phyloP scores from a whole-genome alignment of 2,329 filamentous ascomycete genomes.

The Coleophoma crateriformis region DNA sequence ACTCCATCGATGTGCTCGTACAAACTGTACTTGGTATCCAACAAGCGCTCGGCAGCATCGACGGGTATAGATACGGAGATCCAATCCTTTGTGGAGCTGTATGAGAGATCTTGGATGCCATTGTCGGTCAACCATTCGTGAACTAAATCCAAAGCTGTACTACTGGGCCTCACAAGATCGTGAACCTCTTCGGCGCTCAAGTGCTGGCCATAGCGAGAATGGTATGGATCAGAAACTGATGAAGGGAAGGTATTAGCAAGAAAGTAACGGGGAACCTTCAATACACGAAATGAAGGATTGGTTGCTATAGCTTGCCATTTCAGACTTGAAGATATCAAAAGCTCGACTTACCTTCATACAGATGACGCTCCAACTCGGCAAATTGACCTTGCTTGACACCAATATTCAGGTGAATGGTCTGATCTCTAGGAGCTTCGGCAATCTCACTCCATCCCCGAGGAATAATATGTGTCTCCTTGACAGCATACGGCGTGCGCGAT shows the following conservation, averaged over 20 bases:
- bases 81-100: conserved; percentile 52
- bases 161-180: conserved; percentile 44
- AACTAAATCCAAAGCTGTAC: conserved; percentile 45
- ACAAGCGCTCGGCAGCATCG: conserved; percentile 43
- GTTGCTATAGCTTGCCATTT: too few relatives aligned
- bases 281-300: too few relatives aligned
- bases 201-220: conserved; percentile 49
- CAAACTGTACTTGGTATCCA: conserved; percentile 44
- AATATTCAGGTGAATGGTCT: conserved; percentile 49
- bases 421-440: conserved; percentile 38
- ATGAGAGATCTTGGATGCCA: conserved; percentile 38
- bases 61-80: conserved; percentile 47
- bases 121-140: conserved; percentile 50
- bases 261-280: too few relatives aligned
- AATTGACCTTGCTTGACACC: conserved; percentile 53
- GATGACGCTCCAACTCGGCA: conserved; percentile 46
- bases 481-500: conserved; percentile 35
- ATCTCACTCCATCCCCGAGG: conserved; percentile 44
- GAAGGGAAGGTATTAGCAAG: conserved; percentile 6
- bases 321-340: neutral
- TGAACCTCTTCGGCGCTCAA: conserved; percentile 45
- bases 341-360: conserved; percentile 37
- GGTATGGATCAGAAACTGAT: conserved; percentile 44
- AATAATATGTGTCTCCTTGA: conserved; percentile 51
- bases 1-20: conserved; percentile 49